phyloP scores from a whole-genome alignment of 2,329 filamentous ascomycete species.

The Aspergillus felis region DNA sequence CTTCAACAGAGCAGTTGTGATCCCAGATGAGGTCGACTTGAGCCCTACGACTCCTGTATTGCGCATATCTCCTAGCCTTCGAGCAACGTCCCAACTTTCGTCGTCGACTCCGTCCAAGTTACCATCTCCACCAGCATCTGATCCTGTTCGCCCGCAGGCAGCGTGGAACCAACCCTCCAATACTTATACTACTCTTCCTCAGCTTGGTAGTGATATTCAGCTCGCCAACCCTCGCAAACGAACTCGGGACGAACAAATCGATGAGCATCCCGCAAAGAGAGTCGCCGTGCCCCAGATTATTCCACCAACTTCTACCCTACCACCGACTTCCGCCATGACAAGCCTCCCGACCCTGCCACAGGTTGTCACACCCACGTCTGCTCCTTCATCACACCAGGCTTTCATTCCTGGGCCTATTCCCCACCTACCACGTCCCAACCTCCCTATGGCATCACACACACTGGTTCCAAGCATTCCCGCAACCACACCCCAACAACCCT shows the following conservation, averaged over 20 bases:
- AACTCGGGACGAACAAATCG: conserved; percentile 51
- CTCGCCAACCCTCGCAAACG: conserved; percentile 50
- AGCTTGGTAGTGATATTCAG: conserved; percentile 19
- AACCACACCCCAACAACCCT: conserved; percentile 55
- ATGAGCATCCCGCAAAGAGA: conserved; percentile 58
- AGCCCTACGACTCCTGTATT: conserved; percentile 24
- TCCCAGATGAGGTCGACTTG: conserved; percentile 39
- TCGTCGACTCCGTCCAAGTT: conserved; percentile 33
- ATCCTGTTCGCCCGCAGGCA: conserved; percentile 25
- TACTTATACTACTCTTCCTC: conserved; percentile 22
- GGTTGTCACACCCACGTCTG: conserved; percentile 30
- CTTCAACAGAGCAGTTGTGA: conserved; percentile 64
- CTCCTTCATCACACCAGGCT: conserved; percentile 29
- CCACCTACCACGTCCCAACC: conserved; percentile 66
- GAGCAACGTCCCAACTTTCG: conserved; percentile 28
- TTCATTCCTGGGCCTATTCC: conserved; percentile 36
- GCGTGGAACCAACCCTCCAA: conserved; percentile 27
- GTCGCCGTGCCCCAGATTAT: conserved; percentile 23
- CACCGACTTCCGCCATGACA: conserved; percentile 20
- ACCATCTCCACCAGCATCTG: conserved; percentile 38
- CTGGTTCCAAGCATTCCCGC: conserved; percentile 38
- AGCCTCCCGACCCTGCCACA: conserved; percentile 31
- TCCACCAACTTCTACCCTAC: conserved; percentile 23
- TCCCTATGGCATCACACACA: conserved; percentile 58
- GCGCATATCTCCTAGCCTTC: conserved; percentile 34